Percentiles rank a stretch among this genome's conserved stretches.
These are phyloP conservation scores for Aspergillus affinis DNA, from an alignment of 495 filamentous ascomycete genomes.

Conservation along the genomic window DNA sequence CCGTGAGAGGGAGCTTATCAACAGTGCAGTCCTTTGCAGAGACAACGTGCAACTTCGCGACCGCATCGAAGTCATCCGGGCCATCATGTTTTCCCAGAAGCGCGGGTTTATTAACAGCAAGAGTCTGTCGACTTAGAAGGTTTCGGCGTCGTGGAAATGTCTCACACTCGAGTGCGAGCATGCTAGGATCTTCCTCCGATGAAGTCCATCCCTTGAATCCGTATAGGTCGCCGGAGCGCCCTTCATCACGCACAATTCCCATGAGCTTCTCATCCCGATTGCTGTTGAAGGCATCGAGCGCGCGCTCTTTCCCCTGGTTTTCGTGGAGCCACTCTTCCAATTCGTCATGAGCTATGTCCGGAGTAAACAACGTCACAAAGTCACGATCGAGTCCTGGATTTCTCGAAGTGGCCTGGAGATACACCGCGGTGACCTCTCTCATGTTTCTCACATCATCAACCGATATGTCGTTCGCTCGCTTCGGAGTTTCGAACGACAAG, in stretches of 20 bases:
- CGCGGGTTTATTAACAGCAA: slow-evolving; percentile 2
- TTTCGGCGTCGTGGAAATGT: slow-evolving; percentile 32
- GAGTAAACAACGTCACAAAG: slow-evolving; percentile 44
- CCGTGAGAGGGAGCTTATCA: slow-evolving; percentile 58
- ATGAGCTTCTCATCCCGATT: slow-evolving; percentile 7
- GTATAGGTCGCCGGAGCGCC: slow-evolving; percentile 29
- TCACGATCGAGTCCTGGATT: slow-evolving; percentile 32
- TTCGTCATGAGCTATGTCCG: slow-evolving; percentile 19
- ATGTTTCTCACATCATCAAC: slow-evolving; percentile 21
- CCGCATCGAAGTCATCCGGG: slow-evolving; percentile 8
- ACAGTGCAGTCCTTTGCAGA: slow-evolving; percentile 35
- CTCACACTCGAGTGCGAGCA: slow-evolving; percentile 31
- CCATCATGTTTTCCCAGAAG: background rate
- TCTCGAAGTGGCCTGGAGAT: slow-evolving; percentile 50
- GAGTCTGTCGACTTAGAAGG: slow-evolving; percentile 26
- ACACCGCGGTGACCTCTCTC: slow-evolving; percentile 47
- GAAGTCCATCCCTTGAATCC: slow-evolving; percentile 32
- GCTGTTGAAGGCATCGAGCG: slow-evolving; percentile 24
- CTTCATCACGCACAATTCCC: slow-evolving; percentile 34
- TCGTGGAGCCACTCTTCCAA: slow-evolving; percentile 26
- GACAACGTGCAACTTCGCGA: slow-evolving; percentile 22
- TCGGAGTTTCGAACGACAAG: slow-evolving; percentile 34
- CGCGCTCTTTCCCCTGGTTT: slow-evolving; percentile 25
- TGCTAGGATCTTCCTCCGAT: background rate
- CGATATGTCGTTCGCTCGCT: slow-evolving; percentile 10